Evolutionary conservation across 441 rosid genomes (phyloP).

Genomic region (Jatropha multifida): DNA sequence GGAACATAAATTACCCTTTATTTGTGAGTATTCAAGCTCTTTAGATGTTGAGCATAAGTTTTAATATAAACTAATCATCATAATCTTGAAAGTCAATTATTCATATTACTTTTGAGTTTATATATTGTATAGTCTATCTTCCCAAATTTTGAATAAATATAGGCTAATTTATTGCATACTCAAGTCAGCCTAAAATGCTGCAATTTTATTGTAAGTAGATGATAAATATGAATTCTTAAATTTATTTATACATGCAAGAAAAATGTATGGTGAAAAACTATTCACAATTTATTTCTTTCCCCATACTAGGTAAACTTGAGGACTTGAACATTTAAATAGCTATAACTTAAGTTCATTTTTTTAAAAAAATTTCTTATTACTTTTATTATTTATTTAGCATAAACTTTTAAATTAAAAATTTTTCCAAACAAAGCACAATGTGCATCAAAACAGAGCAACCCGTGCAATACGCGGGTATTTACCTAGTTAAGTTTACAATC

Average conservation of each 20-base stretch:
- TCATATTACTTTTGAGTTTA: background rate
- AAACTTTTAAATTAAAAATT: too few relatives aligned
- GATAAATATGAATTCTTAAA: slow-evolving; percentile 90
- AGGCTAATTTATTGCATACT: slow-evolving; percentile 11
- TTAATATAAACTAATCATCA: background rate
- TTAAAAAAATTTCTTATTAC: too few relatives aligned
- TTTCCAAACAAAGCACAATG: too few relatives aligned
- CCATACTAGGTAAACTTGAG: slow-evolving; percentile 32
- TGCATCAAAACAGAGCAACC: too few relatives aligned
- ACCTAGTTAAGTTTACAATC: too few relatives aligned
- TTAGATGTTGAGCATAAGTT: slow-evolving; percentile 10
- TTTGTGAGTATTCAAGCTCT: slow-evolving; percentile 52
- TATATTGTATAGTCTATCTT: background rate
- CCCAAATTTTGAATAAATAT: background rate
- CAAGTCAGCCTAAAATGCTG: background rate
- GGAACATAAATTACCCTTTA: slow-evolving; percentile 92
- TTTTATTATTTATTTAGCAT: too few relatives aligned
- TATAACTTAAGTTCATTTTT: too few relatives aligned
- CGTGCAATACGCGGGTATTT: too few relatives aligned
- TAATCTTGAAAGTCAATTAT: background rate
- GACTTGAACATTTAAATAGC: too few relatives aligned
- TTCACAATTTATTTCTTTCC: slow-evolving; percentile 97
- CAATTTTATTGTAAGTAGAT: slow-evolving; percentile 58
- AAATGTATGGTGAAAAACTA: slow-evolving; percentile 77
- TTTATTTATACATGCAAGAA: slow-evolving; percentile 58